Base-by-base conservation (phyloP, 2,329 filamentous ascomycete genomes). In the Cyphellophora europaea region DNA sequence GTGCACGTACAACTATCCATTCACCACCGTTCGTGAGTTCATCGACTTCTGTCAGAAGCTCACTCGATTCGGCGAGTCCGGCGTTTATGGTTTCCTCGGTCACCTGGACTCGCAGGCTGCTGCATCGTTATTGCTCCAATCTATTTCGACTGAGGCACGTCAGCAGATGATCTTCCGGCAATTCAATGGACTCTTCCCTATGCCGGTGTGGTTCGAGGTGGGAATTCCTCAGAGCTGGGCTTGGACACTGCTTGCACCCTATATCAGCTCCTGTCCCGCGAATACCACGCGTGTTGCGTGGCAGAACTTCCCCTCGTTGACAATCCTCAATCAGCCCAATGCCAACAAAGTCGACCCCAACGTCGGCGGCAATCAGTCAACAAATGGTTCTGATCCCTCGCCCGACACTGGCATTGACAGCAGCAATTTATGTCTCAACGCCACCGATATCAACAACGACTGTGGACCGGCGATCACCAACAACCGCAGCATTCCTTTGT, bases 111-210 rank as follows among this genome's bases (percentile, higher is more conserved):
- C 80, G 0, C 78, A 82, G 4, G 79, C 84, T 48, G 79, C 79
- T 10, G 83, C 73, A 0, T 77, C 79, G 52, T 61, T 91, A 11
- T 66, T 93, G 2, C 65, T 83, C 2, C 82, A 87, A 58, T 80
- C 79, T 13, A 84, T 91, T 51, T 74, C 82, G 3, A 79, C 77
- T 8, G 84, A 91, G 54, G 81, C 83, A 0, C 78, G 84, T 0
- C 85, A 93, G 62, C 82, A 93, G 62, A 68, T 88, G 65, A 78
- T 83, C 46, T 91, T 91, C 68, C 78, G 85, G 13, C 84, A 91
- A 53, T 85, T 91, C 54, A 69, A 76, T 19, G 85, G 84, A 11
- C 70, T 85, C 5, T 82, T 83, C 58, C 80, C 85, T 14, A 84
- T 85, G 79, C 81, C 83, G 0, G 79, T 82, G 6, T 91, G 82